phyloP scores from a whole-genome alignment of 108 stramenopile species.

The Cyclotella sp. region DNA sequence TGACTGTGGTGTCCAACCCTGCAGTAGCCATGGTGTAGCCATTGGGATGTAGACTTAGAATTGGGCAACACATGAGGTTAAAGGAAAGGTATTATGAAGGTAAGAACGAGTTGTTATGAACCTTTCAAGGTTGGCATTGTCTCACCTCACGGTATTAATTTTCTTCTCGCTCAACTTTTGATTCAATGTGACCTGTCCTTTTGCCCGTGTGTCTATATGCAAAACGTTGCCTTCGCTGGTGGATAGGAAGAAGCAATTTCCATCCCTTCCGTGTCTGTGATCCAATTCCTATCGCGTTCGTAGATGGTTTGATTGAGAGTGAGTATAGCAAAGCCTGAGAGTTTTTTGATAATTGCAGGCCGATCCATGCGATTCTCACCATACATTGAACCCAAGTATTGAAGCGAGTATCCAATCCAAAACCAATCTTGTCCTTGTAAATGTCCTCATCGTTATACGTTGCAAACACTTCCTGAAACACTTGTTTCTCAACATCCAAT shows the following conservation, averaged over 20 bases:
- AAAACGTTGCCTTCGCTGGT: slow-evolving; percentile 76
- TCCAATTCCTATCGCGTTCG: slow-evolving; percentile 64
- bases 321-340: neutral
- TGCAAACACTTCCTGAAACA: slow-evolving; percentile 79
- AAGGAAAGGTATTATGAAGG: neutral
- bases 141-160: slow-evolving; percentile 85
- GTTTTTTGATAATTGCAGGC: neutral
- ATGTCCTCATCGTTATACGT: slow-evolving; percentile 73
- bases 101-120: neutral
- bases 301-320: too few relatives aligned
- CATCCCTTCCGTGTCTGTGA: slow-evolving; percentile 56
- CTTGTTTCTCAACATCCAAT: slow-evolving; percentile 65
- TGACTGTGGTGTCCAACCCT: slow-evolving; percentile 64
- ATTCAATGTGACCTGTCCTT: slow-evolving; percentile 67
- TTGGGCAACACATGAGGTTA: neutral
- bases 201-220: slow-evolving; percentile 72
- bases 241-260: slow-evolving; percentile 74
- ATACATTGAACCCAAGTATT: slow-evolving; percentile 74
- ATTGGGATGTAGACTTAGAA: slow-evolving; percentile 73
- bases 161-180: slow-evolving; percentile 74
- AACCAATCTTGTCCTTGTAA: slow-evolving; percentile 69
- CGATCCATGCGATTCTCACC: neutral
- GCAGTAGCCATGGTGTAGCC: slow-evolving; percentile 73
- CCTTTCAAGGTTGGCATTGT: neutral
- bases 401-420: slow-evolving; percentile 64